phyloP scores from a whole-genome alignment of 164 flowering plant genomes.

The Cinnamomum micranthum region DNA sequence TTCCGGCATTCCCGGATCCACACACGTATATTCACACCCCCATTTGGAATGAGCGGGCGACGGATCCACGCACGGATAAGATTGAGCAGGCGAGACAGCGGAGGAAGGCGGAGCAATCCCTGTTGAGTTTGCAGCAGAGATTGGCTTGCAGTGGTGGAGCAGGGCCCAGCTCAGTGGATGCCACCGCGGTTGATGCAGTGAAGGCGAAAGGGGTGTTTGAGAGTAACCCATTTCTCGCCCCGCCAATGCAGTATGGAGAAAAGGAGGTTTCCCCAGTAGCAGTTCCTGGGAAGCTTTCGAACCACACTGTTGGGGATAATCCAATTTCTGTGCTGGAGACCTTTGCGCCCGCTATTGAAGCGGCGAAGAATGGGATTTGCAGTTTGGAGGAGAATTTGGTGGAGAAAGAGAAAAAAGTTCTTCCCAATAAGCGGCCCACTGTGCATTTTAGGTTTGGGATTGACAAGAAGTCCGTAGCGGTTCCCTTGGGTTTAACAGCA shows the following conservation, averaged over 20 bases:
- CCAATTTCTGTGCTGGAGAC: constrained; percentile 52
- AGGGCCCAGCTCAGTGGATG: constrained; percentile 14
- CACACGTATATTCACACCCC: constrained; percentile 76
- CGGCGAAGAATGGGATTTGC: constrained; percentile 40
- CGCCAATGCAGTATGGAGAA: constrained; percentile 46
- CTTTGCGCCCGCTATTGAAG: constrained; percentile 86
- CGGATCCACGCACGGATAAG: constrained; percentile 70
- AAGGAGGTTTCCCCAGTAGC: constrained; percentile 38
- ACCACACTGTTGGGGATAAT: constrained; percentile 21
- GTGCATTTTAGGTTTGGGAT: constrained; percentile 49
- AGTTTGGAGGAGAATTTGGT: constrained; percentile 33
- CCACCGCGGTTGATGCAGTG: constrained; percentile 5
- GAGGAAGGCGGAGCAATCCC: constrained; percentile 86
- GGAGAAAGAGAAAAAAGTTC: constrained; percentile 20
- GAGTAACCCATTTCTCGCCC: constrained; percentile 29
- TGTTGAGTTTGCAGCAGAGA: constrained; percentile 85
- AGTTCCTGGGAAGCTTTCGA: constrained; percentile 31
- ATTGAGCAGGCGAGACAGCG: constrained; percentile 80
- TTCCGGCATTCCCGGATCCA: constrained; percentile 93
- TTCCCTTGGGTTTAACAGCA: constrained; percentile 46
- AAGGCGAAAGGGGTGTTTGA: constrained; percentile 20
- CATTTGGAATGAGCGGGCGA: constrained; percentile 75
- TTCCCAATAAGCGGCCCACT: constrained; percentile 51
- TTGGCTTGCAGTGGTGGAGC: constrained; percentile 42
- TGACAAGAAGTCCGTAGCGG: constrained; percentile 52